Conservation (phyloP, 2,329 filamentous ascomycete species). For the Aureobasidium sp. region DNA sequence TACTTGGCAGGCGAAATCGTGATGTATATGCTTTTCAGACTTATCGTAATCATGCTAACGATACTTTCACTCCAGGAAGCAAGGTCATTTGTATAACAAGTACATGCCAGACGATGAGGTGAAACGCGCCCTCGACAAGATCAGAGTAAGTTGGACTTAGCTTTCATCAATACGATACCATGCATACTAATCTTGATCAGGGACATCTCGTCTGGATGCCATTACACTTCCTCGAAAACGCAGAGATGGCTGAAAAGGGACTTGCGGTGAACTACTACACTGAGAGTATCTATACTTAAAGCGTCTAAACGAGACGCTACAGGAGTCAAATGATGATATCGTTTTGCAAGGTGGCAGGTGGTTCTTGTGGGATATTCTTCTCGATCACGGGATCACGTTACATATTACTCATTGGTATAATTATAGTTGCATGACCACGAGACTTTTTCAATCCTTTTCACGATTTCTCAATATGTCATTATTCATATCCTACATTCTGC, state of each 20-base stretch:
- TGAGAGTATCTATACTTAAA: slow-evolving; percentile 72
- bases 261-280: slow-evolving; percentile 79
- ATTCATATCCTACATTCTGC: too few relatives aligned
- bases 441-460: not conserved
- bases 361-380: not conserved
- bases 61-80: slow-evolving; percentile 39
- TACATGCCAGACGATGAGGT: slow-evolving; percentile 67
- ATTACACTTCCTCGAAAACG: slow-evolving; percentile 75
- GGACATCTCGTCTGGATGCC: slow-evolving; percentile 95
- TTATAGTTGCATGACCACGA: not conserved
- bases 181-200: slow-evolving; percentile 22
- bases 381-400: not conserved
- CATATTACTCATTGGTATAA: not conserved
- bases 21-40: not conserved
- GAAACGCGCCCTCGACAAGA: slow-evolving; percentile 63
- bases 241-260: slow-evolving; percentile 81
- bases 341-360: not conserved
- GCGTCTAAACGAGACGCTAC: too few relatives aligned
- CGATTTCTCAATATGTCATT: too few relatives aligned
- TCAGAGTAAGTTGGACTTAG: slow-evolving; percentile 31
- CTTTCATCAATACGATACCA: not conserved
- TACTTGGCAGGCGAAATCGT: not conserved
- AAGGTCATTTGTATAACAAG: slow-evolving; percentile 80
- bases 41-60: not conserved
- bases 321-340: not conserved